These are phyloP conservation scores for Sclerotinia borealis DNA, from an alignment of 2,329 filamentous ascomycete genomes.

Conservation along the genomic window DNA sequence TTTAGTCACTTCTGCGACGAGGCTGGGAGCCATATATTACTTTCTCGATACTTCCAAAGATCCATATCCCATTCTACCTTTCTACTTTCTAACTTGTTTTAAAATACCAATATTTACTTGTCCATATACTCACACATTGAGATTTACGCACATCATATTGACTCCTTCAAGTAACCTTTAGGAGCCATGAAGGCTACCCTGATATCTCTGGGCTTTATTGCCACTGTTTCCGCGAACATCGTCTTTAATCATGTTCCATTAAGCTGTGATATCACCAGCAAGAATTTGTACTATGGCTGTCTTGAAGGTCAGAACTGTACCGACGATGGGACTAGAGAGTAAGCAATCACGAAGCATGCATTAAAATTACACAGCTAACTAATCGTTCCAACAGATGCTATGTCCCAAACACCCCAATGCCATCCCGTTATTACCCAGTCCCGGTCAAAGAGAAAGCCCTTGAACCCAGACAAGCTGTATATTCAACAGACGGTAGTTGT, in stretches of 20 bases:
- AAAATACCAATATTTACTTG: not conserved
- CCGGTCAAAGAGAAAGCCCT: conserved; percentile 4
- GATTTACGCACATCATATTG: not conserved
- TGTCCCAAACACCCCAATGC: conserved; percentile 12
- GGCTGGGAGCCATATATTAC: not conserved
- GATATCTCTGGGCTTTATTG: conserved; percentile 31
- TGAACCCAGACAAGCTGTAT: conserved; percentile 36
- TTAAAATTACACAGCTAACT: conserved; percentile 4
- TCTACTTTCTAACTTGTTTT: not conserved
- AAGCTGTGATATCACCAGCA: conserved; percentile 34
- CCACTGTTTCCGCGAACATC: conserved; percentile 41
- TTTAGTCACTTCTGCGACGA: not conserved
- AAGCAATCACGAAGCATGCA: conserved; percentile 7
- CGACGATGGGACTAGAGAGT: conserved; percentile 20
- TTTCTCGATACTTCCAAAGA: not conserved
- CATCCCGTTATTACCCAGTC: conserved; percentile 1
- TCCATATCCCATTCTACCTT: not conserved
- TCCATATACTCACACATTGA: not conserved
- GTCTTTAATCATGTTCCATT: conserved; percentile 42
- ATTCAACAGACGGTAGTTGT: conserved; percentile 34
- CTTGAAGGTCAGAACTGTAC: conserved; percentile 29
- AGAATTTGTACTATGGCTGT: conserved; percentile 29
- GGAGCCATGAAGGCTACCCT: conserved; percentile 27
- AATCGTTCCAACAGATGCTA: conserved; percentile 23
- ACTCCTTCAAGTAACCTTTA: conserved; percentile 13